Percentiles rank a stretch among this genome's conserved stretches.
Conservation (phyloP, 495 filamentous ascomycete species). For the Jackrogersella multiformis region DNA sequence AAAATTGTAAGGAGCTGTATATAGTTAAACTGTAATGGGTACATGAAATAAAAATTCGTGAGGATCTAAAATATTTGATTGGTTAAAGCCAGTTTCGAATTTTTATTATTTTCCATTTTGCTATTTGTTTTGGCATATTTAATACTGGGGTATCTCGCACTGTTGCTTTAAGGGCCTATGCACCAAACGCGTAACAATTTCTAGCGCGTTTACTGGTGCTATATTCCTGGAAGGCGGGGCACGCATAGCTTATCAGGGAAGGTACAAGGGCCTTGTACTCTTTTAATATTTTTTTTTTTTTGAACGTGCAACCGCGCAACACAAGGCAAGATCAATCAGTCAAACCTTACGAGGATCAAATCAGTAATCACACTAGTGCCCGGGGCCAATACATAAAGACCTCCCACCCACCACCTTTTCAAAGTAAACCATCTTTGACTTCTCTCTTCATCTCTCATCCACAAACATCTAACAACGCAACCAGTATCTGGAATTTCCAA, state of each 20-base stretch:
- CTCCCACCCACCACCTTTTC: conserved; percentile 56
- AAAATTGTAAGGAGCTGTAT: background rate
- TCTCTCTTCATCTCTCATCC: conserved; percentile 54
- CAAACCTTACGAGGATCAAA: conserved; percentile 47
- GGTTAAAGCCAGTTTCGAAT: conserved; percentile 2
- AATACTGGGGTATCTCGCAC: conserved; percentile 10
- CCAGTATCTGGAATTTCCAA: conserved; percentile 34
- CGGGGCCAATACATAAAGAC: conserved; percentile 63
- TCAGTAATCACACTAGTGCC: conserved; percentile 58
- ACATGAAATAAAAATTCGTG: conserved; percentile 16
- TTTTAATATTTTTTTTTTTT: conserved; percentile 31
- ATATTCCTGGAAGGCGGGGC: conserved; percentile 19
- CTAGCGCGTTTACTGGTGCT: conserved; percentile 34
- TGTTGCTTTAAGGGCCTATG: conserved; percentile 12
- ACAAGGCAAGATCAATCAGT: conserved; percentile 54
- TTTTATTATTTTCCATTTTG: conserved; percentile 30
- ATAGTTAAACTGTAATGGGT: background rate
- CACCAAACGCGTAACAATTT: conserved; percentile 33
- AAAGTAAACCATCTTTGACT: conserved; percentile 57
- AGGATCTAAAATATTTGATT: conserved; percentile 34
- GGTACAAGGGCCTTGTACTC: conserved; percentile 13
- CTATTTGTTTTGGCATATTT: conserved; percentile 24
- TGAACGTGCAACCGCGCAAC: conserved; percentile 28
- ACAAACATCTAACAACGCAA: conserved; percentile 45
- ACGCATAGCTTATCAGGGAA: conserved; percentile 20